Base-by-base conservation (phyloP, 345 rosid genomes). In the Geranium brycei region DNA sequence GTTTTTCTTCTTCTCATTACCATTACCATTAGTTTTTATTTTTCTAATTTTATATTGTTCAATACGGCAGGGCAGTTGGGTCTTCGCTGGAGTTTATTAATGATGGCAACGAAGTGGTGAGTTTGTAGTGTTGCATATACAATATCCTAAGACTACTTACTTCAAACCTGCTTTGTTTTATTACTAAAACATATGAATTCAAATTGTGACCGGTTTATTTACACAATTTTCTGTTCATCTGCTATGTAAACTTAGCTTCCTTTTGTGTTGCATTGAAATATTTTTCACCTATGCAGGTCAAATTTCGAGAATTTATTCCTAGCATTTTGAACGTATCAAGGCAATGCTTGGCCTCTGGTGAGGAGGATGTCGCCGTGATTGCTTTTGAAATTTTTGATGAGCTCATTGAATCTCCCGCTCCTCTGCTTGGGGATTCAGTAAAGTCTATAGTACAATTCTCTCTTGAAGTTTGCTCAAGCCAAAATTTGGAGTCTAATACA, bases 351-450 rank as follows among this genome's bases (percentile, higher is more conserved):
- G 88, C 88, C 64, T 81, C 87, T 58, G 99, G 96, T 19, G 97
- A 88, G 30, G 97, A 95, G 87, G 97, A 91, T 79, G 91, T 95
- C 74, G 97, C 99, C 57, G 74, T 91, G 53, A 83, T 95, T 81
- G 97, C 99, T 61, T 95, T 95, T 71, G 99, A 95, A 78, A 95
- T 95, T 69, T 95, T 95, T 79, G 99, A 95, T 63, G 99, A 95
- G 78, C 79, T 95, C 68, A 95, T 95, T 69, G 99, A 95, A 75
- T 95, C 99, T 73, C 97, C 97, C 12, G 95, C 99, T 51, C 96
- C 99, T 58, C 89, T 95, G 72, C 97, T 95, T 71, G 99, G 99
- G 60, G 99, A 95, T 64, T 85, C 96, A 59, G 89, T 95, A 62
- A 91, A 81, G 80, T 87, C 97, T 69, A 88, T 95, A 28, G 96